These are phyloP conservation scores for Euryodendron excelsum DNA, from an alignment of 148 eudicot species.

Conservation along the genomic window DNA sequence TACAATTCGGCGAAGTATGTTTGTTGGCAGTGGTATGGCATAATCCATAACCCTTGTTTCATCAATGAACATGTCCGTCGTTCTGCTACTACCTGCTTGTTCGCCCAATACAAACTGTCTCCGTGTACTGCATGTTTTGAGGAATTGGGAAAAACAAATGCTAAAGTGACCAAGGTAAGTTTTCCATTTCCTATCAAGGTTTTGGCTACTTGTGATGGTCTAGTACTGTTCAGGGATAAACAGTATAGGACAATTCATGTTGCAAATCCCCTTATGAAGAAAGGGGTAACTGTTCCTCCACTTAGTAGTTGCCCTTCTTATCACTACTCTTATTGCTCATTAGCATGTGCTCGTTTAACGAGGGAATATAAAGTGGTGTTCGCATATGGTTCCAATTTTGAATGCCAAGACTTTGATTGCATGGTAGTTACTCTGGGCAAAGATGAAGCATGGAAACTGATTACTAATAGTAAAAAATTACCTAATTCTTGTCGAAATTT, in stretches of 20 bases:
- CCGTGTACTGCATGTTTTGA: not conserved
- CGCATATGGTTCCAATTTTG: too few relatives aligned
- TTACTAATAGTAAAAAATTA: not conserved
- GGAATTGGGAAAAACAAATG: not conserved
- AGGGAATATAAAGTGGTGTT: not conserved
- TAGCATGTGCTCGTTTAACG: not conserved
- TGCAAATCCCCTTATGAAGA: too few relatives aligned
- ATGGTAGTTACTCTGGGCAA: not conserved
- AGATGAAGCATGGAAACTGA: not conserved
- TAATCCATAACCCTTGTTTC: constrained; percentile 3
- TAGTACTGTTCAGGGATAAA: not conserved
- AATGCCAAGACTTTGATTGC: not conserved
- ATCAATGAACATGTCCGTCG: not conserved
- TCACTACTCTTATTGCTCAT: too few relatives aligned
- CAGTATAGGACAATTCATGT: not conserved
- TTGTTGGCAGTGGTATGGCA: not conserved
- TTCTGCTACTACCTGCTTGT: not conserved
- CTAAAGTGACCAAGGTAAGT: not conserved
- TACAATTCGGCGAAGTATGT: constrained; percentile 9
- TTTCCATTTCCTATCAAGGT: not conserved
- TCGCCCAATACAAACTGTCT: not conserved
- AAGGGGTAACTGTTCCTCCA: not conserved
- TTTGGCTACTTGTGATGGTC: constrained; percentile 2
- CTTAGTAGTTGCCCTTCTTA: too few relatives aligned
- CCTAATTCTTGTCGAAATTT: not conserved